Evolutionary conservation across 2,329 filamentous ascomycete species (phyloP), one percentile per base, ranked within the genome.

Genomic region (Talaromyces sp.): DNA sequence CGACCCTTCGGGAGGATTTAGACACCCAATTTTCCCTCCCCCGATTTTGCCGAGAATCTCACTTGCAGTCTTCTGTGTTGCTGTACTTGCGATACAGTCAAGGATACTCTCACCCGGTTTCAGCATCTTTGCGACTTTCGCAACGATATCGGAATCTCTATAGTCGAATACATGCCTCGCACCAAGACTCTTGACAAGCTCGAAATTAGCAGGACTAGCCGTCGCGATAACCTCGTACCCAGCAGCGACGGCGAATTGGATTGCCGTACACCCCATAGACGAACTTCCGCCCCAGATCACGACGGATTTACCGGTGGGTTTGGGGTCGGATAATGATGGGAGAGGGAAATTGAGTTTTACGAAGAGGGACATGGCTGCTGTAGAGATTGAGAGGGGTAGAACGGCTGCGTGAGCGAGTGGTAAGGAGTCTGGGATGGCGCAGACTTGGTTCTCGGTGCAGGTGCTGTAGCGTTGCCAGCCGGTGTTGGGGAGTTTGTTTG

Each of bases 151-250:
- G 56, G 27, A 63, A 54, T 62, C 67, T 22, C 73, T 74, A 70
- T 82, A 82, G 67, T 83, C 80, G 47, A 80, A 80, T 0, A 77
- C 77, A 2, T 76, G 68, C 15, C 67, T 71, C 2, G 80, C 80
- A 1, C 82, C 82, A 0, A 83, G 75, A 29, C 69, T 66, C 66
- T 76, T 78, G 36, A 80, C 63, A 22, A 36, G 49, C 7, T 58
- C 63, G n/a, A 75, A 70, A 67, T 80, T 72, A 8, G 73, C 73
- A 6, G 69, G 70, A 7, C 70, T 34, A 11, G 76, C 70, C 6
- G 78, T 76, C 7, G 71, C 70, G 61, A 78, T 69, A 15, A 82
- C 78, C 27, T 75, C 73, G 58, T 77, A 74, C 7, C 79, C 78
- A 29, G 77, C 68, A 1, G 73, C 75, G 1, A 68, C 72, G 0